Conservation (phyloP, 352 stramenopile species). For the Pythium folliculosum region DNA sequence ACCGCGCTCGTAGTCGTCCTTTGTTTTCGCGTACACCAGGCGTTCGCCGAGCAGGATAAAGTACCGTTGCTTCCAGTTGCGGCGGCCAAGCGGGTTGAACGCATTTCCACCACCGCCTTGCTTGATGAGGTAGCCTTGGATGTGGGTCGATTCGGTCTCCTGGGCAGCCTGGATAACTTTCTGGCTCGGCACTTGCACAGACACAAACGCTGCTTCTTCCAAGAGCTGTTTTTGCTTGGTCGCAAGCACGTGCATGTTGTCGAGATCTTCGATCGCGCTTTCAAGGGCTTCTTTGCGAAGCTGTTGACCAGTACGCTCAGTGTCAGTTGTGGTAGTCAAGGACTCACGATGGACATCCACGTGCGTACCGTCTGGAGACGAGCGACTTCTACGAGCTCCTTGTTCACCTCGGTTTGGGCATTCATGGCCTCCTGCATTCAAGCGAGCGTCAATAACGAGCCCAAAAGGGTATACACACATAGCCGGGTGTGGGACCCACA, state of each 20-base stretch:
- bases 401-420: constrained; percentile 62
- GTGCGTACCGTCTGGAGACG: constrained; percentile 62
- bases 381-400: constrained; percentile 61
- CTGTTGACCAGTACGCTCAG: constrained; percentile 34
- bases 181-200: constrained; percentile 77
- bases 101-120: constrained; percentile 78
- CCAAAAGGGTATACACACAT: no score
- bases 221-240: constrained; percentile 70
- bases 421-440: constrained; percentile 44
- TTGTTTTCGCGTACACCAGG: constrained; percentile 82
- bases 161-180: constrained; percentile 81
- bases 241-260: constrained; percentile 65
- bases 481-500: no score
- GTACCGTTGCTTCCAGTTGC: constrained; percentile 90
- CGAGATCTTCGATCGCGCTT: constrained; percentile 63
- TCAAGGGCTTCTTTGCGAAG: constrained; percentile 73
- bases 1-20: constrained; percentile 87
- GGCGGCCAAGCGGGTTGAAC: constrained; percentile 74
- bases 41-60: constrained; percentile 77
- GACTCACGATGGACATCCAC: neutral
- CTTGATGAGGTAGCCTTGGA: constrained; percentile 88
- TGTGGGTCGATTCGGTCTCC: constrained; percentile 55
- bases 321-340: no score
- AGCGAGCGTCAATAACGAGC: neutral
- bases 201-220: constrained; percentile 79